A percentile compares a stretch with the other conserved stretches of the same genome.
phyloP scores from a whole-genome alignment of 768 basidiomycete species.

The Daedaleopsis sinensis region DNA sequence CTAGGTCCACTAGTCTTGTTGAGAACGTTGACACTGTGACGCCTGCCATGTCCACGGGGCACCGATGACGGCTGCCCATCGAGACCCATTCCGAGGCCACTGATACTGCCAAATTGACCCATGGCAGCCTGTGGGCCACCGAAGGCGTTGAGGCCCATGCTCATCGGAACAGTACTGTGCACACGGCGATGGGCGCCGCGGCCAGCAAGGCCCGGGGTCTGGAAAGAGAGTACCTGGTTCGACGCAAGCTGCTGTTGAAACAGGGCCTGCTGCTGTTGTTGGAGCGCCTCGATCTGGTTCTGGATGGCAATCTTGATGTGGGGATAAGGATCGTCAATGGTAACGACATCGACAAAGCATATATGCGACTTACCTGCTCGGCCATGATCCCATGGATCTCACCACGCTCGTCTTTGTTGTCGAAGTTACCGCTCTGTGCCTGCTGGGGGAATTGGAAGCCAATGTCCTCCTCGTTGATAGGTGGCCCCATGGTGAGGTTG shows the following conservation, averaged over 20 bases:
- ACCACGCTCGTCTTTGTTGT: constrained; percentile 58
- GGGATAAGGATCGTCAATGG: neutral
- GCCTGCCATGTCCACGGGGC: constrained; percentile 83
- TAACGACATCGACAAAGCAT: neutral
- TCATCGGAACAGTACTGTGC: constrained; percentile 79
- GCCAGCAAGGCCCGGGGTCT: constrained; percentile 70
- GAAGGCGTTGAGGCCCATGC: constrained; percentile 46
- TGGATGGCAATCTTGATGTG: constrained; percentile 76
- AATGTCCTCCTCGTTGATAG: constrained; percentile 80
- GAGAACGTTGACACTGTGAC: constrained; percentile 91
- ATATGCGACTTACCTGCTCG: constrained; percentile 69
- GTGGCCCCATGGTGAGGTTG: constrained; percentile 58
- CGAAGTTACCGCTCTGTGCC: constrained; percentile 34
- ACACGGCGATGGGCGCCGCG: constrained; percentile 76
- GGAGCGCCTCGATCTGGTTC: constrained; percentile 86
- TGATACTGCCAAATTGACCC: constrained; percentile 65
- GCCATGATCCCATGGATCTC: constrained; percentile 93
- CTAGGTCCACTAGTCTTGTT: constrained; percentile 61
- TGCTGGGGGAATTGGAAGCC: constrained; percentile 86
- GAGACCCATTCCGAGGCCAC: constrained; percentile 51
- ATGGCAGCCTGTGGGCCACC: constrained; percentile 57
- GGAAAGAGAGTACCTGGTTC: constrained; percentile 76
- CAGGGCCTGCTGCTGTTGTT: constrained; percentile 88
- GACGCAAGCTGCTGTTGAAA: constrained; percentile 91
- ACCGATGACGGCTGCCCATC: constrained; percentile 68